Base-by-base conservation (phyloP, 2,329 filamentous ascomycete species). In the Monilinia fructigena region DNA sequence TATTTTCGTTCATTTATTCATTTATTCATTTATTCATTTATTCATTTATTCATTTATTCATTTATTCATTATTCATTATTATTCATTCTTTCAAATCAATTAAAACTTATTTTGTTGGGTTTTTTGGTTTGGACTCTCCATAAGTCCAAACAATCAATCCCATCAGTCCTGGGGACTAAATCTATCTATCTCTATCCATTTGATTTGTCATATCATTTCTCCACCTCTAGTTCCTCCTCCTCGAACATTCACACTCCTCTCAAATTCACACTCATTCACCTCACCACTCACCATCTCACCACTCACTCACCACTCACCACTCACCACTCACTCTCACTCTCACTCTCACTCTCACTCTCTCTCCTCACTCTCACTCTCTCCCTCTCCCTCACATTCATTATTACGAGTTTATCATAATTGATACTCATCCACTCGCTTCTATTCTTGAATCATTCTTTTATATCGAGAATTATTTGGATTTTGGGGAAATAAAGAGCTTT, bases 361-460 rank as follows among this genome's bases (percentile, higher is more conserved):
- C 23, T 23, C 23, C 23, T 23, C 23, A 23, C 23, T 23, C 23
- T 23, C 23, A 23, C 23, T 23, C 23, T 23, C 23, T 23, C 23
- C 23, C 31, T 35, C 31, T 4, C 16, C 6, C 42, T 47, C 42
- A 47, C 42, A 3, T 7, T 47, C 45, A 20, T 65, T 59, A 31
- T 35, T 50, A 35, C 50, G 31, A 45, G 3, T 8, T 10, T 8
- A 47, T 20, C 45, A 47, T 8, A 20, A n/a, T 5, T 20, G 2
- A 8, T 38, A 35, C 31, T 20, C 20, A 8, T 38, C 20, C 31
- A 53, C 40, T 42, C 16, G 23, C 55, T 55, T 60, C 63, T 59
- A 60, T 65, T 65, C 31, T 60, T 54, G 63, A 65, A 45, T 65
- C 63, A 60, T 28, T 65, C 45, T 12, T 65, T 53, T 45, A 54